These are phyloP conservation scores for Daldinia sp. DNA, from an alignment of 2,329 filamentous ascomycete species.

Conservation along the genomic window DNA sequence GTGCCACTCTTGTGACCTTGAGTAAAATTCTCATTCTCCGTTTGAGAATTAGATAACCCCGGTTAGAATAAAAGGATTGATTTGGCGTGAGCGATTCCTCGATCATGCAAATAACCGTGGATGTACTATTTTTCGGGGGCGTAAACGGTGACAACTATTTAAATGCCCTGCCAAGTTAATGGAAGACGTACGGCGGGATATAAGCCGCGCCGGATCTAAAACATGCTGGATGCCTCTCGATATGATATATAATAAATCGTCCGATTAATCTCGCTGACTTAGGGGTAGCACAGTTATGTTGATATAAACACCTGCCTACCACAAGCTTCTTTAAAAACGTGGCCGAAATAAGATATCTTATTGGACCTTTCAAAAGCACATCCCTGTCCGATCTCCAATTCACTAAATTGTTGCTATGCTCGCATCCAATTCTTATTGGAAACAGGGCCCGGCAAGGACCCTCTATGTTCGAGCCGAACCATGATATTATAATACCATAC, in stretches of 20 bases:
- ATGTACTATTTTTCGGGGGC: background rate
- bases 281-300: constrained; percentile 9
- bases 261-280: background rate
- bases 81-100: background rate
- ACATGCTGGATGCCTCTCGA: background rate
- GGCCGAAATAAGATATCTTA: constrained; percentile 13
- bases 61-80: too few species aligned
- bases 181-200: constrained; percentile 3
- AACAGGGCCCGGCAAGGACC: constrained; percentile 7
- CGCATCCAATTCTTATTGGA: constrained; percentile 23
- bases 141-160: background rate
- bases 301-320: constrained; percentile 20
- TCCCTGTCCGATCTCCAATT: constrained; percentile 28
- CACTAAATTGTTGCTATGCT: constrained; percentile 19
- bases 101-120: background rate
- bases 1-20: background rate
- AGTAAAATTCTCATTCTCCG: background rate
- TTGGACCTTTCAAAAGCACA: constrained; percentile 18
- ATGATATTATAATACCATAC: constrained; percentile 15
- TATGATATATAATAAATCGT: constrained; percentile 2
- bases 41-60: background rate
- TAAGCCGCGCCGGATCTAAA: background rate
- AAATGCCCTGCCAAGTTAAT: background rate
- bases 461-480: constrained; percentile 24
- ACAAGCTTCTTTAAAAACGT: constrained; percentile 23